Conservation (phyloP, 768 basidiomycete species). For the Rhodotorula graminis region DNA sequence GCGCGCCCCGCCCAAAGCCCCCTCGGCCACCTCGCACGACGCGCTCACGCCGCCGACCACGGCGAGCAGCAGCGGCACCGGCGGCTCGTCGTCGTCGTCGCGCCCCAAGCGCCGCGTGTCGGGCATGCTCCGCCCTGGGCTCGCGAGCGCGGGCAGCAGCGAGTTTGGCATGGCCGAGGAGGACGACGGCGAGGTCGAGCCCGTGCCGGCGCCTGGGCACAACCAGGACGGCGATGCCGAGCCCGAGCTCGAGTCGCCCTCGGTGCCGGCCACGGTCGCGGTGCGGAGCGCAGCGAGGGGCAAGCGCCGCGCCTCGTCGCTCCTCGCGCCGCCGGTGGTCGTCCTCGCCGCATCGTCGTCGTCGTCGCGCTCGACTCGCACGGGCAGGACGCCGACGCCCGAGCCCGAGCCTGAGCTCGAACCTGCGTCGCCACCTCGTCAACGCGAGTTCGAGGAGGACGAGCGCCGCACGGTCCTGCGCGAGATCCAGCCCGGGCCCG, state of each 20-base stretch:
- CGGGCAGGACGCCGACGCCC: background rate
- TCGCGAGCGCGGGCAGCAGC: background rate
- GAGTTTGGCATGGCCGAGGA: background rate
- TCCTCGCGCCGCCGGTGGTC: background rate
- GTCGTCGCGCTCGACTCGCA: background rate
- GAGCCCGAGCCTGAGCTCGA: background rate
- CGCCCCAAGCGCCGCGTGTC: background rate
- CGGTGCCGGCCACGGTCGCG: too few species aligned
- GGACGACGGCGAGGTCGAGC: background rate
- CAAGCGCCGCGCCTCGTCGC: background rate
- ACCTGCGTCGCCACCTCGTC: too few species aligned
- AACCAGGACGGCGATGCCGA: too few species aligned
- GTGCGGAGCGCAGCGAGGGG: background rate
- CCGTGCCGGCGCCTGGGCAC: too few species aligned
- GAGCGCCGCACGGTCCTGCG: background rate
- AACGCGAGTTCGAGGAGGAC: background rate
- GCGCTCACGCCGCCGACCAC: background rate
- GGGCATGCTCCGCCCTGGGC: background rate
- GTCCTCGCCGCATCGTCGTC: background rate
- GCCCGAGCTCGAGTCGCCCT: too few species aligned
- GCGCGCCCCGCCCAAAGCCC: conserved; percentile 13
- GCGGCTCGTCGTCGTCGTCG: too few species aligned
- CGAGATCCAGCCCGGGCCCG: background rate
- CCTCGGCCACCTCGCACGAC: conserved; percentile 11
- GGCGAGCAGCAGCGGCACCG: too few species aligned